Evolutionary conservation across 2,329 filamentous ascomycete species (phyloP).

Genomic region (Xylaria sp.): DNA sequence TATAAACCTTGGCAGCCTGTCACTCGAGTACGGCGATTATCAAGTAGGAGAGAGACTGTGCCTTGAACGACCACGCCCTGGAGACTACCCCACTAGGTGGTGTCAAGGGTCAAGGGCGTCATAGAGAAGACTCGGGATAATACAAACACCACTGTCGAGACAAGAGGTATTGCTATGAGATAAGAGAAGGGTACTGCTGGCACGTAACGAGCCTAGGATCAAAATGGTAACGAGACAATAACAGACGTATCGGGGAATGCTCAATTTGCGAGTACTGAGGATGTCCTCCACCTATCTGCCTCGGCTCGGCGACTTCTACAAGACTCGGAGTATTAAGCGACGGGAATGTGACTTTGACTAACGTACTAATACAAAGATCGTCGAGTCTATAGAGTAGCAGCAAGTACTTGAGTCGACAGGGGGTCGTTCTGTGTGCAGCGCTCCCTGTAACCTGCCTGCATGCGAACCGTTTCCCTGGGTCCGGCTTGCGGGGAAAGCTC

Average conservation of each 20-base stretch:
- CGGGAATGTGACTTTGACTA: conserved; percentile 50
- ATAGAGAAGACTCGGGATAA: conserved; percentile 45
- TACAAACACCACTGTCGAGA: conserved; percentile 44
- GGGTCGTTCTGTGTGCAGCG: conserved; percentile 30
- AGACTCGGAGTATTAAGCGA: conserved; percentile 26
- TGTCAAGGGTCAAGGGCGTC: conserved; percentile 48
- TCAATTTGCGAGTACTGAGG: conserved; percentile 44
- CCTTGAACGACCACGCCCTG: conserved; percentile 43
- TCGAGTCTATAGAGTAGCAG: conserved; percentile 43
- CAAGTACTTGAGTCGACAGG: conserved; percentile 40
- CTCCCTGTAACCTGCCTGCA: conserved; percentile 39
- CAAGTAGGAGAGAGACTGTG: conserved; percentile 40
- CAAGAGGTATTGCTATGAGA: conserved; percentile 29
- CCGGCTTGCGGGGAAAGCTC: conserved; percentile 20
- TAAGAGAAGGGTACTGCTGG: conserved; percentile 40
- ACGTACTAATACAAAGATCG: conserved; percentile 45
- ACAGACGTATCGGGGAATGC: conserved; percentile 47
- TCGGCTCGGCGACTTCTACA: conserved; percentile 35
- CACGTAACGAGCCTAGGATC: conserved; percentile 47
- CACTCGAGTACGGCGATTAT: conserved; percentile 34
- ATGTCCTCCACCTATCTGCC: conserved; percentile 33
- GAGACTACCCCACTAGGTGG: conserved; percentile 40
- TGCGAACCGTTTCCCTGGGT: conserved; percentile 40
- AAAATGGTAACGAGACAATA: conserved; percentile 43
- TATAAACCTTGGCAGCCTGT: conserved; percentile 40